Evolutionary conservation across 345 rosid genomes (phyloP).

Genomic region (Salix caprea): DNA sequence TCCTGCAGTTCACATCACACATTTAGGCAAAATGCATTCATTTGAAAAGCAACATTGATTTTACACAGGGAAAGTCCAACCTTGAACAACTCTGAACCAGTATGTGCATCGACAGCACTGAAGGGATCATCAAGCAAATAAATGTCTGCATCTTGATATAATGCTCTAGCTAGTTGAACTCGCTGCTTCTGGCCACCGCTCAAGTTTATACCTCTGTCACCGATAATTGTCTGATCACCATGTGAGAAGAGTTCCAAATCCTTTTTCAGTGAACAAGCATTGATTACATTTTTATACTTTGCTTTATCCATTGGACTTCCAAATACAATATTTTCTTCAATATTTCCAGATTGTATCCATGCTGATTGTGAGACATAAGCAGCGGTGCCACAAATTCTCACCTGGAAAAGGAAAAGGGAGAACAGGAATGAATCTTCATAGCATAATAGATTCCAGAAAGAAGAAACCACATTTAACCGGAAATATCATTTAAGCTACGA

Average conservation of each 20-base stretch:
- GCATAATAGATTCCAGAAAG: slow-evolving; percentile 3
- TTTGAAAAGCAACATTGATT: slow-evolving; percentile 2
- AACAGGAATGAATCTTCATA: slow-evolving; percentile 11
- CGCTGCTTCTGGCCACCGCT: slow-evolving; percentile 99
- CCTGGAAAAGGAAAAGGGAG: slow-evolving; percentile 47
- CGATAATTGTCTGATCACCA: slow-evolving; percentile 97
- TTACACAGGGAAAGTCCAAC: slow-evolving; percentile 36
- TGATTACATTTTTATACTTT: slow-evolving; percentile 80
- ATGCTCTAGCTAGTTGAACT: slow-evolving; percentile 98
- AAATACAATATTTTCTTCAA: slow-evolving; percentile 96
- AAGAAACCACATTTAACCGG: slow-evolving; percentile 6
- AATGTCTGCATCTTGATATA: slow-evolving; percentile 97
- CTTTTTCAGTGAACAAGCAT: slow-evolving; percentile 92
- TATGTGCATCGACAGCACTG: slow-evolving; percentile 99
- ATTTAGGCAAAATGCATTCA: slow-evolving; percentile 22
- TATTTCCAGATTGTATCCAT: slow-evolving; percentile 99
- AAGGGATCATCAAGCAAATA: slow-evolving; percentile 98
- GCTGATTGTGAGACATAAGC: slow-evolving; percentile 99
- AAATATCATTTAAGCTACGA: slow-evolving; percentile 6
- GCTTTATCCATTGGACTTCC: slow-evolving; percentile 94
- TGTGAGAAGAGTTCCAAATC: slow-evolving; percentile 96
- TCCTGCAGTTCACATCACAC: slow-evolving; percentile 58
- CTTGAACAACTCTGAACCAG: slow-evolving; percentile 93
- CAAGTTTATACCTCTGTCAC: slow-evolving; percentile 98
- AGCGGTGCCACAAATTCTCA: slow-evolving; percentile 83